A percentile compares a stretch with the other conserved stretches of the same genome.
Evolutionary conservation across 1,139 yeast species (phyloP).

Genomic region (Saccharomyces hybrid): DNA sequence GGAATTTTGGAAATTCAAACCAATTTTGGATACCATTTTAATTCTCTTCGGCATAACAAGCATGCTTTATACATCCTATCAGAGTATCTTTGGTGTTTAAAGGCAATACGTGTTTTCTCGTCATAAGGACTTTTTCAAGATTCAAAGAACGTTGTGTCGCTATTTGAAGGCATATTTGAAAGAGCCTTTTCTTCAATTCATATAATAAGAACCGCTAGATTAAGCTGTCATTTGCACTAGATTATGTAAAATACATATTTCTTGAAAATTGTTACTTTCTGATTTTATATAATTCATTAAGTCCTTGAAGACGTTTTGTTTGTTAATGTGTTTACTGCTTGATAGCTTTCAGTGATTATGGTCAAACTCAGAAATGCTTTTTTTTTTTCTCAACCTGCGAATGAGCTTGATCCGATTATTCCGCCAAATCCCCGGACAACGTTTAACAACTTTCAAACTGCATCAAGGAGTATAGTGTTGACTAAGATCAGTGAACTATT

Average conservation of each 20-base stretch:
- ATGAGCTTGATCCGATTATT: not conserved
- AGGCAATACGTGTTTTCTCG: not conserved
- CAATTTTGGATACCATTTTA: constrained; percentile 40
- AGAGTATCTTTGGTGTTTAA: constrained; percentile 35
- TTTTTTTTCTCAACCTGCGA: not conserved
- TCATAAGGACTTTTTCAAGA: not conserved
- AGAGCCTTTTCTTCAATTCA: no score
- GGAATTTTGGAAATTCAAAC: constrained; percentile 15
- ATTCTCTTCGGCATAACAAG: constrained; percentile 51
- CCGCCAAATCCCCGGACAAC: not conserved
- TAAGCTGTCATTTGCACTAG: no score
- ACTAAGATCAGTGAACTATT: not conserved
- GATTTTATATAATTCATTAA: no score
- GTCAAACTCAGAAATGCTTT: not conserved
- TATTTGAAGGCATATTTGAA: no score
- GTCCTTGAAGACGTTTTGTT: no score
- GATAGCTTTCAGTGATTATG: no score
- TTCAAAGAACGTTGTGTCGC: not conserved
- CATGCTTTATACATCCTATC: constrained; percentile 59
- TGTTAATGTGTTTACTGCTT: not conserved
- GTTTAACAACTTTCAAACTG: not conserved
- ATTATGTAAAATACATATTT: no score
- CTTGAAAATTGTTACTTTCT: no score
- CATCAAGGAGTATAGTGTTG: not conserved
- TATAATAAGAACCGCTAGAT: no score